Conservation (phyloP, 2,329 filamentous ascomycete genomes). For the Magnaporthiopsis poae region DNA sequence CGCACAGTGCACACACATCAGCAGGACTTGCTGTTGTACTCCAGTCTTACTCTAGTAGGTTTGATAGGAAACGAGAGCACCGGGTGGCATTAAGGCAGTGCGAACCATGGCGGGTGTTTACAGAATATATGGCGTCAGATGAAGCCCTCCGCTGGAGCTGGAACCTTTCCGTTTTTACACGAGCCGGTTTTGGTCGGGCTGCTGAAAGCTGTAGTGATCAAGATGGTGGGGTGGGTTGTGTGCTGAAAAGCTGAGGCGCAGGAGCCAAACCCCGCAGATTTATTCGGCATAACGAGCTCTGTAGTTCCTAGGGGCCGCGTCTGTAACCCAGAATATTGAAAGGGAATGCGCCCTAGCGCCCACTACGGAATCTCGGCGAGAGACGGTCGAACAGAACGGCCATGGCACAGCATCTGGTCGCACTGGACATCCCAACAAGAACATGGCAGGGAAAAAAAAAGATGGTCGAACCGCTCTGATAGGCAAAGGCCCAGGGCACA, state of each 20-base stretch:
- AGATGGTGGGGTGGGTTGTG: not conserved
- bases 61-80: not conserved
- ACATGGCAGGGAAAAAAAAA: not conserved
- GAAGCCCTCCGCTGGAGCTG: not conserved
- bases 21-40: not conserved
- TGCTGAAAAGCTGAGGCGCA: not conserved
- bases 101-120: not conserved
- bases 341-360: not conserved
- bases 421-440: not conserved
- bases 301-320: not conserved
- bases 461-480: not conserved
- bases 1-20: not conserved
- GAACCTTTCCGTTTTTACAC: not conserved
- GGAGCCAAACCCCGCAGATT: not conserved
- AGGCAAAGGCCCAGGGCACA: not conserved
- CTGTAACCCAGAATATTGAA: not conserved
- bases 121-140: not conserved
- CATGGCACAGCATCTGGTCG: not conserved
- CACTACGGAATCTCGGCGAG: not conserved
- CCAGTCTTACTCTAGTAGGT: too few species aligned
- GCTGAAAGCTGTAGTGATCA: not conserved
- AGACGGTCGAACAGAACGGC: not conserved
- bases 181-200: not conserved
- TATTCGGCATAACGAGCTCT: not conserved
- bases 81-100: not conserved